phyloP scores from a whole-genome alignment of 345 rosid genomes.

The Raphanus raphanistrum region DNA sequence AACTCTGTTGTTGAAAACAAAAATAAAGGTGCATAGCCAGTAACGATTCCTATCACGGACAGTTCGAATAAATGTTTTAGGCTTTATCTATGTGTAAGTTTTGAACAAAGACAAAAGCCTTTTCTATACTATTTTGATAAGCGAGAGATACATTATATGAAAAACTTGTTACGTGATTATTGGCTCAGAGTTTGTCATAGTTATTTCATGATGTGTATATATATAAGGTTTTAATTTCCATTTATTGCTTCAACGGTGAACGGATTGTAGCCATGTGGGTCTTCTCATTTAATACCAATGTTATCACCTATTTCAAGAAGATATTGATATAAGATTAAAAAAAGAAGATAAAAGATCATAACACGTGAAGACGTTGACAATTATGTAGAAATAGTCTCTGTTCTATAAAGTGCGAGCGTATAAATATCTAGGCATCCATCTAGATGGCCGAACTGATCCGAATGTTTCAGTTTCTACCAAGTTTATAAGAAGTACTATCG shows the following conservation, averaged over 20 bases:
- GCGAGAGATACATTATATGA: background rate
- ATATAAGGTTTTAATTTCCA: background rate
- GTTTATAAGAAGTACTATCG: background rate
- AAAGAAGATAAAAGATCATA: background rate
- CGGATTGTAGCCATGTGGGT: slow-evolving; percentile 9
- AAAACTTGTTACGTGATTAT: slow-evolving; percentile 8
- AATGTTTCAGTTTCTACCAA: background rate
- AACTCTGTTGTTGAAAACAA: slow-evolving; percentile 3
- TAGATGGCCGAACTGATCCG: background rate
- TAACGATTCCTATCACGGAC: slow-evolving; percentile 16
- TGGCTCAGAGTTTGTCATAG: background rate
- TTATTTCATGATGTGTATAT: background rate
- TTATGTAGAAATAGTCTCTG: background rate
- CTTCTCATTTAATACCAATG: slow-evolving; percentile 13
- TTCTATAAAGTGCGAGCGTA: background rate
- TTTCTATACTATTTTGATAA: background rate
- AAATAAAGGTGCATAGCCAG: background rate
- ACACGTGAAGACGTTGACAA: slow-evolving; percentile 13
- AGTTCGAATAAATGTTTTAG: background rate
- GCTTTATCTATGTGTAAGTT: background rate
- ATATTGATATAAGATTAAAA: background rate
- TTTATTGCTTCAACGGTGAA: slow-evolving; percentile 24
- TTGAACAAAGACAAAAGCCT: background rate
- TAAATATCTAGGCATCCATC: background rate
- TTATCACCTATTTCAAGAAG: slow-evolving; percentile 7